Percentiles rank a stretch among this genome's conserved stretches.
Conservation (phyloP, 495 filamentous ascomycete species). For the Hypoxylon trugodes region DNA sequence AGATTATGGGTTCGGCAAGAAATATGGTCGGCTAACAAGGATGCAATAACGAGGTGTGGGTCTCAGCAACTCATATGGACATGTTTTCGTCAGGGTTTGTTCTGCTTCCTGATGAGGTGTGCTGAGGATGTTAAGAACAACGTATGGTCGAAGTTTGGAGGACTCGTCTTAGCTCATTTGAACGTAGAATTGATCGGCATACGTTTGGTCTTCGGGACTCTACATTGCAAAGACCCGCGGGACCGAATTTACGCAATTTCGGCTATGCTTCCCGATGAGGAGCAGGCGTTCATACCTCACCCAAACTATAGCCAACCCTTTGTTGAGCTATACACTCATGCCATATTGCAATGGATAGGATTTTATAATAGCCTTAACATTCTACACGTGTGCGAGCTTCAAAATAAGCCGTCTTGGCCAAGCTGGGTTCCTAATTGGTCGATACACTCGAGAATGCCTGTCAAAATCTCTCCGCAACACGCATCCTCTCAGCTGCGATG, state of each 20-base stretch:
- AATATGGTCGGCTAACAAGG: constrained; percentile 12
- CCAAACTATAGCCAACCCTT: constrained; percentile 19
- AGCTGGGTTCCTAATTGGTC: constrained; percentile 31
- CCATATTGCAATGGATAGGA: not conserved
- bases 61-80: constrained; percentile 8
- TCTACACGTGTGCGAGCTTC: not conserved
- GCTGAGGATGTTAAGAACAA: too few relatives aligned
- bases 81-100: constrained; percentile 11
- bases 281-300: not conserved
- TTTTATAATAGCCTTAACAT: not conserved
- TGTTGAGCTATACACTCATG: constrained; percentile 2
- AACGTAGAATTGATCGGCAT: not conserved
- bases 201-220: not conserved
- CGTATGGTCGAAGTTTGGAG: too few relatives aligned
- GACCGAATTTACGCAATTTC: constrained; percentile 22
- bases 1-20: constrained; percentile 35
- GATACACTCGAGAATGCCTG: not conserved
- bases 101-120: too few relatives aligned
- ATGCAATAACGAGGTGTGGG: constrained; percentile 23
- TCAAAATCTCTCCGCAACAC: not conserved
- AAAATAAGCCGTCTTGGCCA: not conserved
- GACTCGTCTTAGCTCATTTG: too few relatives aligned
- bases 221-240: constrained; percentile 8
- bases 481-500: not conserved
- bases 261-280: not conserved